phyloP scores from a whole-genome alignment of 164 flowering plant genomes.

The Chimonanthus salicifolius region DNA sequence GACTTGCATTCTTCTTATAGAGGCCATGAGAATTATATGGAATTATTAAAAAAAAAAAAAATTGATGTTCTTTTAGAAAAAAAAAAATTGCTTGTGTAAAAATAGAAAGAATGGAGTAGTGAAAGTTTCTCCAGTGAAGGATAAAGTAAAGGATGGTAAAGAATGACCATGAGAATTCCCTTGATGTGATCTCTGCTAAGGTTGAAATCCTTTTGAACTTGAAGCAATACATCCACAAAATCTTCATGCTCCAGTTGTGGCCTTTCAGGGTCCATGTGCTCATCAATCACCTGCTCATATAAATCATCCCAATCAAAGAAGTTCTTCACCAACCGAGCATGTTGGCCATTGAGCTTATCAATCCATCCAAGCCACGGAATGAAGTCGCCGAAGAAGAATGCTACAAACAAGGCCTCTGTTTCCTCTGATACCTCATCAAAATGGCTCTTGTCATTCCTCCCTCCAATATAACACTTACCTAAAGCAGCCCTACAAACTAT shows the following conservation, averaged over 20 bases:
- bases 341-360: constrained; percentile 7
- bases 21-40: too few species aligned
- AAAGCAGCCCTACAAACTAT: constrained; percentile 19
- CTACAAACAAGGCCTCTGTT: constrained; percentile 3
- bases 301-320: constrained; percentile 11
- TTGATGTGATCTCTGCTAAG: constrained; percentile 20
- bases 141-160: background rate
- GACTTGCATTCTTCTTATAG: too few species aligned
- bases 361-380: constrained; percentile 12
- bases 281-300: constrained; percentile 8
- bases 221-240: constrained; percentile 11
- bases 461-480: constrained; percentile 10
- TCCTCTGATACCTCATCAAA: constrained; percentile 4
- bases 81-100: too few species aligned
- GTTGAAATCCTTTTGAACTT: constrained; percentile 9
- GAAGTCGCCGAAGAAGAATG: constrained; percentile 5
- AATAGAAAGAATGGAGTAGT: too few species aligned
- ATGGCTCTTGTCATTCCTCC: background rate
- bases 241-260: constrained; percentile 11
- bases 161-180: constrained; percentile 19
- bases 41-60: too few species aligned
- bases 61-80: too few species aligned
- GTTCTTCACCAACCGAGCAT: constrained; percentile 6
- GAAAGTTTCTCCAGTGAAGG: background rate
- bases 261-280: constrained; percentile 10